Conservation (phyloP, 495 filamentous ascomycete species). For the Aspergillus campestris region DNA sequence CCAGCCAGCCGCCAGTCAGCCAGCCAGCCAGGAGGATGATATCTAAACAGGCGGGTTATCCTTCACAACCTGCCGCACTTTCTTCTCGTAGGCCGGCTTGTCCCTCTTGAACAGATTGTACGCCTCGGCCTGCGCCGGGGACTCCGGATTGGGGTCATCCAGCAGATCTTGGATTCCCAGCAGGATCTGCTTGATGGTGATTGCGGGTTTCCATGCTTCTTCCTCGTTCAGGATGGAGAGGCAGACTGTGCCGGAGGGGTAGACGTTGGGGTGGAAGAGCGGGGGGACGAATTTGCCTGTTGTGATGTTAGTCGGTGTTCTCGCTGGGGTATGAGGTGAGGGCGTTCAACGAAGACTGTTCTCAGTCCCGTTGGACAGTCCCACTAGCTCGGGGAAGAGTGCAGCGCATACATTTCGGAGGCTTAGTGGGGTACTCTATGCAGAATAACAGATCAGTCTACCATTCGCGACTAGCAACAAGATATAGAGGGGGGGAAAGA, state of each 20-base stretch:
- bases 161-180: slow-evolving; percentile 93
- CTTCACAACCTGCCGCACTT: slow-evolving; percentile 75
- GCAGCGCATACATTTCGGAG: slow-evolving; percentile 77
- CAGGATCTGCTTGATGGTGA: slow-evolving; percentile 95
- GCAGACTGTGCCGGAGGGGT: slow-evolving; percentile 95
- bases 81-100: slow-evolving; percentile 73
- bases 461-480: neutral
- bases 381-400: neutral
- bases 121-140: slow-evolving; percentile 92
- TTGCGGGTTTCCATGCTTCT: slow-evolving; percentile 96
- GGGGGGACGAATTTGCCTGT: slow-evolving; percentile 94
- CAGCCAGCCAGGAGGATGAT: too few species aligned
- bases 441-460: slow-evolving; percentile 14
- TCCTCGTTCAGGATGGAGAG: slow-evolving; percentile 98
- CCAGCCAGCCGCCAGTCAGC: neutral
- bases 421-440: slow-evolving; percentile 96
- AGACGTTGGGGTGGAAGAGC: slow-evolving; percentile 98
- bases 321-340: neutral
- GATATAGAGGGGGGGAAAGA: neutral
- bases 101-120: slow-evolving; percentile 97
- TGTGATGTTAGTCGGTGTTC: slow-evolving; percentile 1
- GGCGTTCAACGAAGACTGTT: neutral
- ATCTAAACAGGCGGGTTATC: slow-evolving; percentile 67
- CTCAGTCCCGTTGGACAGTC: too few species aligned
- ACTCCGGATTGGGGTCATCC: slow-evolving; percentile 94